Percentiles rank a stretch among this genome's conserved stretches.
Conservation (phyloP, 306 rosid genomes). For the Pachyrhizus erosus region DNA sequence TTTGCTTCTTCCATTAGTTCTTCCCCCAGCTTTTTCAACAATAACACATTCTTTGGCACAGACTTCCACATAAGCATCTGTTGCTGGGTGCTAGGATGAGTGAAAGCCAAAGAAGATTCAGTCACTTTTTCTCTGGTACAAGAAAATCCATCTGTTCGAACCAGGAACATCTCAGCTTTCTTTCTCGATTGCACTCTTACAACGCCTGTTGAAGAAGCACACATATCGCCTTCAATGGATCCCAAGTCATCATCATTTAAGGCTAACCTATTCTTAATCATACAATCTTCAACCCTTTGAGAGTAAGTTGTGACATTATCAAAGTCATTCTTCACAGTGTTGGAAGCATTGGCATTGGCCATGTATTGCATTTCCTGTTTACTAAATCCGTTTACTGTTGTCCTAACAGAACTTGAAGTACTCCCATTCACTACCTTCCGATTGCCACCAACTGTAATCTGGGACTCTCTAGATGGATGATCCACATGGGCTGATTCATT, state of each 20-base stretch:
- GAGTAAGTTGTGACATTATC: slow-evolving; percentile 48
- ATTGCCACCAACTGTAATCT: slow-evolving; percentile 43
- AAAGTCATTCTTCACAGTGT: slow-evolving; percentile 37
- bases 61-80: slow-evolving; percentile 99
- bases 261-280: slow-evolving; percentile 51
- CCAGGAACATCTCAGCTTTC: slow-evolving; percentile 99
- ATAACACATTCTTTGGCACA: slow-evolving; percentile 82
- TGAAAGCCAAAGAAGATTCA: slow-evolving; percentile 93
- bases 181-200: slow-evolving; percentile 97
- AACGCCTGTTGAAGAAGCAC: slow-evolving; percentile 98
- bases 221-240: slow-evolving; percentile 81
- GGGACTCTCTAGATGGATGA: slow-evolving; percentile 48
- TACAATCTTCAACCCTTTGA: slow-evolving; percentile 46
- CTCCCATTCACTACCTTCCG: slow-evolving; percentile 48
- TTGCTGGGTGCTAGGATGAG: slow-evolving; percentile 98
- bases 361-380: slow-evolving; percentile 44
- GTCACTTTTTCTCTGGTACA: slow-evolving; percentile 98
- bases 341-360: slow-evolving; percentile 40
- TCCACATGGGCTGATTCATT: slow-evolving; percentile 50
- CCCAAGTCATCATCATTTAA: slow-evolving; percentile 58
- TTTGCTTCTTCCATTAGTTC: slow-evolving; percentile 99
- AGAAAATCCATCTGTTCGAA: slow-evolving; percentile 96
- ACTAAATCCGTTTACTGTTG: slow-evolving; percentile 53
- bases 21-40: slow-evolving; percentile 89
- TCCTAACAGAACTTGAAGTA: slow-evolving; percentile 50